Percentiles rank a stretch among this genome's conserved stretches.
phyloP scores from a whole-genome alignment of 2,329 filamentous ascomycete species.

The Colletotrichum viniferum region DNA sequence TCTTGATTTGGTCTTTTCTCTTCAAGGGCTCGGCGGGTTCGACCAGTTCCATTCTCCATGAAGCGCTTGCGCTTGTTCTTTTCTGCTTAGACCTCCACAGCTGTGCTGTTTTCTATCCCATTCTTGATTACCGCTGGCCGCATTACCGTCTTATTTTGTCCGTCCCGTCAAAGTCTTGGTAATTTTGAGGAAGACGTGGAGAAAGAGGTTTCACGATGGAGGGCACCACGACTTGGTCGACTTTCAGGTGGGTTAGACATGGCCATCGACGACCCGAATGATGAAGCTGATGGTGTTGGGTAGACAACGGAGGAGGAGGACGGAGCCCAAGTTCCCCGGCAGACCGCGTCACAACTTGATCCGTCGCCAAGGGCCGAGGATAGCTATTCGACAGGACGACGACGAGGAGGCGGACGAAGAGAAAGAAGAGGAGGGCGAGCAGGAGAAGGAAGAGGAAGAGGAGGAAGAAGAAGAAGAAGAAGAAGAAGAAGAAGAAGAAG shows the following conservation, averaged over 20 bases:
- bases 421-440: not conserved
- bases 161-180: not conserved
- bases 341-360: slow-evolving; percentile 10
- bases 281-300: not conserved
- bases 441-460: not conserved
- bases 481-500: not conserved
- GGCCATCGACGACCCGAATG: no score
- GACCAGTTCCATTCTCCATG: not conserved
- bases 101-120: slow-evolving; percentile 7
- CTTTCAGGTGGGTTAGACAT: not conserved
- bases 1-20: not conserved
- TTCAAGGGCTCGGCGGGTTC: not conserved
- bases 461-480: not conserved
- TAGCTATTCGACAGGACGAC: not conserved
- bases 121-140: not conserved
- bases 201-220: not conserved
- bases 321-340: not conserved
- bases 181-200: not conserved
- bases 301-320: slow-evolving; percentile 8
- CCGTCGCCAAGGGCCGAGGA: not conserved
- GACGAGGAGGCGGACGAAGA: slow-evolving; percentile 9
- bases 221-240: slow-evolving; percentile 2
- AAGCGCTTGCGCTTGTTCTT: slow-evolving; percentile 2
- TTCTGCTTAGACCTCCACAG: not conserved
- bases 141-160: not conserved